These are phyloP conservation scores for Paraphoma sp. DNA, from an alignment of 2,329 filamentous ascomycete species.

Conservation along the genomic window DNA sequence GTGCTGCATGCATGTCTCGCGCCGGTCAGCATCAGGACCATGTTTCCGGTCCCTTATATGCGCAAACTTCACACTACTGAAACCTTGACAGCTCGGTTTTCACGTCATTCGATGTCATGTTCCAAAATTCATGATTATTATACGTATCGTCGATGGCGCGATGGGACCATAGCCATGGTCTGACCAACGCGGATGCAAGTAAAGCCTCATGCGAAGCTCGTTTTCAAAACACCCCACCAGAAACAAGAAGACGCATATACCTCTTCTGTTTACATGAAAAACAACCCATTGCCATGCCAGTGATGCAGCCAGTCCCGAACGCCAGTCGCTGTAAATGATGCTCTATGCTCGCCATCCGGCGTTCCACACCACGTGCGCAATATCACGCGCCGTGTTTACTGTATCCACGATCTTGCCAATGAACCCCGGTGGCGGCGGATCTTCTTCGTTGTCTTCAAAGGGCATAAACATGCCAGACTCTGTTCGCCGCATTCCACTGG, in stretches of 20 bases:
- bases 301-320: slow-evolving; percentile 27
- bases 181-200: slow-evolving; percentile 21
- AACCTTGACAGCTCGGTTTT: background rate
- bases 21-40: background rate
- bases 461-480: slow-evolving; percentile 92
- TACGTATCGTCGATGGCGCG: slow-evolving; percentile 25
- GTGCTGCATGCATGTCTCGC: background rate
- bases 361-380: slow-evolving; percentile 72
- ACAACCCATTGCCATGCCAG: slow-evolving; percentile 20
- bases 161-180: slow-evolving; percentile 20
- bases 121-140: slow-evolving; percentile 5
- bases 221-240: slow-evolving; percentile 25
- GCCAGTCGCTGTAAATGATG: slow-evolving; percentile 32
- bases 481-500: slow-evolving; percentile 73
- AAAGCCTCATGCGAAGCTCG: slow-evolving; percentile 14
- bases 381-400: slow-evolving; percentile 69
- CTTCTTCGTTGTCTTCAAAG: slow-evolving; percentile 75
- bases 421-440: slow-evolving; percentile 64
- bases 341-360: slow-evolving; percentile 64
- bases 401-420: slow-evolving; percentile 84
- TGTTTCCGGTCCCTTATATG: background rate
- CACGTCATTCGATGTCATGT: background rate
- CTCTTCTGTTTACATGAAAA: slow-evolving; percentile 18
- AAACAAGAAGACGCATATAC: slow-evolving; percentile 16
- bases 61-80: background rate